Base-by-base conservation (phyloP, 164 flowering plant species). In the Macadamia tetraphylla region DNA sequence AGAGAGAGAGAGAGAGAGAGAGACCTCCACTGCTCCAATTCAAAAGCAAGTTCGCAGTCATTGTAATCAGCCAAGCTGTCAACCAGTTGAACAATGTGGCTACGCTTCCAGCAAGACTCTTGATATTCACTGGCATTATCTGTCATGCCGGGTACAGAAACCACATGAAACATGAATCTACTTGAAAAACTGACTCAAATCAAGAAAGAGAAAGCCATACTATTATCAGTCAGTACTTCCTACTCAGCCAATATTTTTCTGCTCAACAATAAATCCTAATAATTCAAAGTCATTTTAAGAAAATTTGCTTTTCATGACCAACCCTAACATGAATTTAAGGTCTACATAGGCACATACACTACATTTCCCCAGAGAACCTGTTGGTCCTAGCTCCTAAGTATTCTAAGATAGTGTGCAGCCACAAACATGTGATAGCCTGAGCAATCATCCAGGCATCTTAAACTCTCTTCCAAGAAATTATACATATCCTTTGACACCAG, bases 121-220 rank as follows among this genome's bases (percentile, higher is more conserved):
- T 94, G 8, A 94, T 90, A 57, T 82, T 91, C 66, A 91, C 77
- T 1, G 98, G 98, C 71, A 94, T 92, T 68, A 93, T 88, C 98
- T 91, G 86, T 71, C 69, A 70, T 29, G 48, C 11, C 29, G 42
- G 1, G 29, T 40, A 60, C 32, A 29, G 6, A 6, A 46, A 44
- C 57, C 57, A 13, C 1, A 23, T 66, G 60, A 51, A 17, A 32
- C 63, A 10, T 52, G 6, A 5, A 35, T 29, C 6, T 11, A n/a
- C n/a, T 30, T 44, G 14, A 14, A 13, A 5, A 29, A 7, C 1
- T 3, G 30, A 29, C 49, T 23, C 6, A 43, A 60, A 10, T 53
- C 51, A 61, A 53, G 58, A 35, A 32, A 23, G 0, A 18, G n/a
- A n/a, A 48, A 12, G 30, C 30, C 67, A 30, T 51, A 13, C 31